A percentile compares a stretch with the other conserved stretches of the same genome.
Conservation (phyloP, 169 alveolate species). For the Babesia ovata region DNA sequence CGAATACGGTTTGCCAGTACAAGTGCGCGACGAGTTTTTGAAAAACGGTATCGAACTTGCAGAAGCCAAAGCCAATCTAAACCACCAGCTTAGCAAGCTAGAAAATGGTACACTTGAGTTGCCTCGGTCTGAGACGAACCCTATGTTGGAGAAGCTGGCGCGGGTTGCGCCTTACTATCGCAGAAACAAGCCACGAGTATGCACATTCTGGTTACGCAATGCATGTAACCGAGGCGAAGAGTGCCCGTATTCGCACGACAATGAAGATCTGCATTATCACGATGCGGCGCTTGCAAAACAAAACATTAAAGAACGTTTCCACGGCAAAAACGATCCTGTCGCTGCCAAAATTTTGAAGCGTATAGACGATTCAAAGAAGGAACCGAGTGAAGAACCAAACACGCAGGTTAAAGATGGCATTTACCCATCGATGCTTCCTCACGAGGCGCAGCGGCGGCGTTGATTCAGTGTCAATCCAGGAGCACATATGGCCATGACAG, state of each 20-base stretch:
- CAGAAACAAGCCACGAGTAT: slow-evolving; percentile 91
- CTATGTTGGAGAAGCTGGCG: slow-evolving; percentile 75
- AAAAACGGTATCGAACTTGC: slow-evolving; percentile 71
- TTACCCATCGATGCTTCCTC: slow-evolving; percentile 68
- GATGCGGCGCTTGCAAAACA: slow-evolving; percentile 74
- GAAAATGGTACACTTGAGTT: slow-evolving; percentile 61
- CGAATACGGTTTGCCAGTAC: slow-evolving; percentile 96
- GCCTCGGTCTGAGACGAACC: slow-evolving; percentile 39
- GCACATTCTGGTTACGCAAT: slow-evolving; percentile 92
- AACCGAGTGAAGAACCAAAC: neutral
- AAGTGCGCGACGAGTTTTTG: slow-evolving; percentile 76
- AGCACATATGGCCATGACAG: no score
- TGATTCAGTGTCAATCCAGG: neutral
- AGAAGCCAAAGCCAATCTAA: slow-evolving; percentile 75
- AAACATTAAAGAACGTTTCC: slow-evolving; percentile 71
- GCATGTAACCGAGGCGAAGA: slow-evolving; percentile 93
- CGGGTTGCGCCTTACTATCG: slow-evolving; percentile 86
- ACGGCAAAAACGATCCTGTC: slow-evolving; percentile 76
- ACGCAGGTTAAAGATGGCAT: slow-evolving; percentile 12
- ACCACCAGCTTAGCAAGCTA: slow-evolving; percentile 70
- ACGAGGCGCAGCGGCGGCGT: slow-evolving; percentile 57
- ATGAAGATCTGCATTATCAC: slow-evolving; percentile 52
- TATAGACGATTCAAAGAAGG: slow-evolving; percentile 13
- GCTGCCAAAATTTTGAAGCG: slow-evolving; percentile 66
- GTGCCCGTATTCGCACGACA: slow-evolving; percentile 88